Evolutionary conservation across 495 filamentous ascomycete species (phyloP), one percentile per base, ranked within the genome.

Genomic region (Talaromyces nanjingensis): DNA sequence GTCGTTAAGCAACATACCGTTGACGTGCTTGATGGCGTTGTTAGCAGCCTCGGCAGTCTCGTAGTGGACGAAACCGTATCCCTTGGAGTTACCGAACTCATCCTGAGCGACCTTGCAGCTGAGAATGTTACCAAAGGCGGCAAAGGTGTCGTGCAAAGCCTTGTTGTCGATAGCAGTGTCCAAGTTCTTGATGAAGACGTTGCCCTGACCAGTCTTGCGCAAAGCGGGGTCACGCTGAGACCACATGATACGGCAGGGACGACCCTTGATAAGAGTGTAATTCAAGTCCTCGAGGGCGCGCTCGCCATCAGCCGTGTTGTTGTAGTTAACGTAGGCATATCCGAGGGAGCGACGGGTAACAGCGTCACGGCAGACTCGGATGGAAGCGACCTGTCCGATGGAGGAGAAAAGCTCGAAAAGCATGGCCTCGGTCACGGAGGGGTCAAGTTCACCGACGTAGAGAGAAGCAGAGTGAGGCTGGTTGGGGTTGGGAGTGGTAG

Each of bases 191-290:
- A 99, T 99, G 85, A 99, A 99, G 70, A 99, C 92, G 74, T 99
- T 99, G 74, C 94, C 94, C 79, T 97, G 93, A 68, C 94, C 94
- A 70, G 92, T 99, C 88, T 99, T 99, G 81, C 94, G 94, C 71
- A 98, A 85, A 74, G 93, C 94, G 67, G 94, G 94, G 79, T 99
- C 94, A 79, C 94, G 94, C 84, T 99, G 94, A 64, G 96, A 98
- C 94, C 94, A 99, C 94, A 99, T 99, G 84, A 99, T 99, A 77
- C 94, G 94, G 88, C 96, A 98, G 37, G 94, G 93, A 75, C 91
- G 92, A 70, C 91, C 91, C 86, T 98, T 98, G 84, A 99, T 98
- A 67, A 96, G 82, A 65, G 96, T 99, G 83, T 99, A 99, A 87
- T 99, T 99, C 65, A 99, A 86, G 79, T 99, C 94, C 80, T 99